Evolutionary conservation across 169 alveolate species (phyloP).

Genomic region (Plasmodium relictum): DNA sequence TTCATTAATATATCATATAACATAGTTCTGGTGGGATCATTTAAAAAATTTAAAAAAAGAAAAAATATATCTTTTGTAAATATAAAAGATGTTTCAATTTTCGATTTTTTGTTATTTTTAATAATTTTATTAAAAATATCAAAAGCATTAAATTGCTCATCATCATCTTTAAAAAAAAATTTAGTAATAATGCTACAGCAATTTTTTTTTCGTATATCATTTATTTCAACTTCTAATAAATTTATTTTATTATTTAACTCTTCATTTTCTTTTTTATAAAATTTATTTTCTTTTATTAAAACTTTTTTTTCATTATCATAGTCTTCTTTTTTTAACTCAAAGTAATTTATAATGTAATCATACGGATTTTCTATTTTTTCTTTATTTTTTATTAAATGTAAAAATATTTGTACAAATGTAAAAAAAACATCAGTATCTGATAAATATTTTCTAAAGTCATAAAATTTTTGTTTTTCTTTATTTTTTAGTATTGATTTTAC

Average conservation of each 20-base stretch:
- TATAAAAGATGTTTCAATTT: constrained; percentile 18
- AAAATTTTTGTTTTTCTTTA: constrained; percentile 37
- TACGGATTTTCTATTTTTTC: constrained; percentile 34
- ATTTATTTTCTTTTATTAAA: constrained; percentile 46
- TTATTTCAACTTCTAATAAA: constrained; percentile 31
- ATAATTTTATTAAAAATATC: constrained; percentile 1
- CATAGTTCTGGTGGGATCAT: constrained; percentile 9
- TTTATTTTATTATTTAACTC: constrained; percentile 44
- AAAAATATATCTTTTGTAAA: constrained; percentile 51
- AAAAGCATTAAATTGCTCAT: constrained; percentile 9
- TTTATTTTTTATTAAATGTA: constrained; percentile 48
- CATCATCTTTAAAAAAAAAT: constrained; percentile 32
- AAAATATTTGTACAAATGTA: constrained; percentile 32
- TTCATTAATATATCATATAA: constrained; percentile 14
- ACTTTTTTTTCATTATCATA: neutral
- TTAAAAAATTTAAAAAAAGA: constrained; percentile 33
- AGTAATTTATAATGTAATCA: constrained; percentile 48
- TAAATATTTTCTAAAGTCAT: constrained; percentile 39
- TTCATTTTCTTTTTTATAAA: constrained; percentile 44
- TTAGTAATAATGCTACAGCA: constrained; percentile 14
- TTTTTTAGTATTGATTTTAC: constrained; percentile 21
- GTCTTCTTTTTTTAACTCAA: neutral
- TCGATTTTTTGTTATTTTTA: neutral
- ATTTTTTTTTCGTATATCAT: constrained; percentile 26
- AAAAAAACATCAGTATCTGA: constrained; percentile 38